Base-by-base conservation (phyloP, 2,329 filamentous ascomycete genomes). In the Aspergillus novoparasiticus region DNA sequence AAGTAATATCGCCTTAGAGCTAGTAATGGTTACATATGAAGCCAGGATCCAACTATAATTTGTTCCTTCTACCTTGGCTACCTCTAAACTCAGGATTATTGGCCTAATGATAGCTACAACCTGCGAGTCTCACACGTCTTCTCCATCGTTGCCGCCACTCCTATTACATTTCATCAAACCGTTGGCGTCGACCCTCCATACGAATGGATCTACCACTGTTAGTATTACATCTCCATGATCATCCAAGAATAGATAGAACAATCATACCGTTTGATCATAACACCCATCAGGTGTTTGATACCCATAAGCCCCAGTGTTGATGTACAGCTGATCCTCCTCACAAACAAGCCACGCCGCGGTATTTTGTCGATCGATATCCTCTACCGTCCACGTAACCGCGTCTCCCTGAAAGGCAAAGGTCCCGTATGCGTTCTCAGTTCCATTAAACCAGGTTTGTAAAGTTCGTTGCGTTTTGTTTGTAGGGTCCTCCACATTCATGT, bases 351-450 rank as follows among this genome's bases (percentile, higher is more conserved):
- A 64, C 43, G 62, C 62, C 0, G 60, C 62, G 9, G 51, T 59
- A 62, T 64, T 64, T 28, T 56, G 62, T 10, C 62, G 50, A 16
- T 58, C 56, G 26, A 64, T 62, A 60, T 62, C 62, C 9, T 46
- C 34, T n/a, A 57, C 59, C 12, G 23, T 41, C 62, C 59, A 64
- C 0, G 62, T 64, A 21, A 64, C 21, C n/a, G 62, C 45, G 36
- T 64, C 62, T 6, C 62, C 62, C 34, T 64, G 62, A 36, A 64
- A 64, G 43, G 23, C 59, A 53, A 64, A 64, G 34, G 26, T 21
- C 21, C 62, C 62, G 57, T 64, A 64, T 41, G n/a, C 50, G 21
- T 61, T 64, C 50, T 62, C 34, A 6, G 62, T 64, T 56, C 16
- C 21, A 34, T 64, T 62, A 21, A 64, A 64, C 62, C 62, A 64